These are phyloP conservation scores for Jackrogersella minutella DNA, from an alignment of 495 filamentous ascomycete species.

Conservation along the genomic window DNA sequence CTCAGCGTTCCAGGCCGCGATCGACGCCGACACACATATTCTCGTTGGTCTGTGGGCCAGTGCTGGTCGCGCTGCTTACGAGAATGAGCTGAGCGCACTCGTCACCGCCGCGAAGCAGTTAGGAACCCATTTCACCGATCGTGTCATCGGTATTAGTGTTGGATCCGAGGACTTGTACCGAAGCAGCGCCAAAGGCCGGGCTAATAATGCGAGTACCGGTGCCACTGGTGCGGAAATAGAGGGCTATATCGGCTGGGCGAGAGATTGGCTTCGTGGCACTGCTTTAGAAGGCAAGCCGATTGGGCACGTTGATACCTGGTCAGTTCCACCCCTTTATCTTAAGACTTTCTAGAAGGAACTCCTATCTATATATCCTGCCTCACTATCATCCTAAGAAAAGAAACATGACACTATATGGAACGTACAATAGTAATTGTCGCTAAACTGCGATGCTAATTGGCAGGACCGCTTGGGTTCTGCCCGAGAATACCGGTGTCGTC, in stretches of 20 bases:
- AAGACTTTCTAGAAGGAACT: neutral
- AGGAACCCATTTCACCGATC: constrained; percentile 63
- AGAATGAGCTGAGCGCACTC: constrained; percentile 71
- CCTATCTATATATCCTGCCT: too few species aligned
- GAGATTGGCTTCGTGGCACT: constrained; percentile 62
- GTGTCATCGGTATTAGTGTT: constrained; percentile 78
- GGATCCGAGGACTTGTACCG: constrained; percentile 85
- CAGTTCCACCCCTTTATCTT: constrained; percentile 4
- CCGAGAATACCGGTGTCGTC: constrained; percentile 69
- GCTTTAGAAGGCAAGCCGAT: constrained; percentile 61
- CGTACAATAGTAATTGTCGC: too few species aligned
- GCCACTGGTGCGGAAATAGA: constrained; percentile 62
- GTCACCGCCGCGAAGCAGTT: constrained; percentile 63
- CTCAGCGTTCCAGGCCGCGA: constrained; percentile 72
- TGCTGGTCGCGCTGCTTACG: constrained; percentile 60
- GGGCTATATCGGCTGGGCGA: constrained; percentile 66
- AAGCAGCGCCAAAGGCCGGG: constrained; percentile 59
- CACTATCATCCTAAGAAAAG: too few species aligned
- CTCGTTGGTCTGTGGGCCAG: constrained; percentile 77
- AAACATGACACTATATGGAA: too few species aligned
- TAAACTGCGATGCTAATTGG: too few species aligned
- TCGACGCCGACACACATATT: constrained; percentile 67
- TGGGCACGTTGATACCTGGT: constrained; percentile 86
- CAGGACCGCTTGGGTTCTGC: constrained; percentile 78
- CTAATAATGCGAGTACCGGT: constrained; percentile 55